These are phyloP conservation scores for Gossypium turneri DNA, from an alignment of 345 rosid genomes.

Conservation along the genomic window DNA sequence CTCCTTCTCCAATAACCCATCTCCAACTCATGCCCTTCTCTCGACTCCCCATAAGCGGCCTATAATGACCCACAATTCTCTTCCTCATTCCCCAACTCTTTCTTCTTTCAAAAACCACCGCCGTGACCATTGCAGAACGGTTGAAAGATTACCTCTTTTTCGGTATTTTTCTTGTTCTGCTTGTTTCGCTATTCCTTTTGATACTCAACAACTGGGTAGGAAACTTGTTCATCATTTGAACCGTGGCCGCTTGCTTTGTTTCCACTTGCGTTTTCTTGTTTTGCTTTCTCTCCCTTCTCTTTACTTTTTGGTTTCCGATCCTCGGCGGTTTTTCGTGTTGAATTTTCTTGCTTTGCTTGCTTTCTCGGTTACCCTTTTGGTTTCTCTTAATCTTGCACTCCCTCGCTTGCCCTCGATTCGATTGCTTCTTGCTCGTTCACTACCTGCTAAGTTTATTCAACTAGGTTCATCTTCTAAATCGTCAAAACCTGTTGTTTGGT, in stretches of 20 bases:
- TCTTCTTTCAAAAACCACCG: slow-evolving; percentile 28
- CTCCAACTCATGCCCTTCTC: slow-evolving; percentile 22
- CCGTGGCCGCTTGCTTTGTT: slow-evolving; percentile 54
- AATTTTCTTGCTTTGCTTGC: slow-evolving; percentile 36
- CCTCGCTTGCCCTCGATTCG: slow-evolving; percentile 60
- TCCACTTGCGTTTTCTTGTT: slow-evolving; percentile 47
- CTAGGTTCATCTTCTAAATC: slow-evolving; percentile 31
- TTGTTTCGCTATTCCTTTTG: slow-evolving; percentile 29
- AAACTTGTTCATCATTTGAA: slow-evolving; percentile 38
- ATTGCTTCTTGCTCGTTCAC: slow-evolving; percentile 52
- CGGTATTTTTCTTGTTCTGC: slow-evolving; percentile 25
- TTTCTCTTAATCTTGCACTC: slow-evolving; percentile 49
- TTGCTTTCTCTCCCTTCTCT: slow-evolving; percentile 49
- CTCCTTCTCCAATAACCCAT: slow-evolving; percentile 18
- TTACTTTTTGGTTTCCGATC: slow-evolving; percentile 36
- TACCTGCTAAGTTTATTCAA: slow-evolving; percentile 41
- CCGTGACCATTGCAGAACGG: slow-evolving; percentile 7
- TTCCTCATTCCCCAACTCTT: slow-evolving; percentile 31
- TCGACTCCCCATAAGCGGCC: slow-evolving; percentile 51
- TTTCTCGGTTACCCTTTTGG: slow-evolving; percentile 36
- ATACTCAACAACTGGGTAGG: slow-evolving; percentile 27
- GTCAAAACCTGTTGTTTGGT: slow-evolving; percentile 63
- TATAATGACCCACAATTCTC: slow-evolving; percentile 35
- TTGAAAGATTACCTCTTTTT: slow-evolving; percentile 14
- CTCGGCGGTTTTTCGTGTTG: slow-evolving; percentile 30